phyloP scores from a whole-genome alignment of 768 basidiomycete species.

The Tylopilus intermedius region DNA sequence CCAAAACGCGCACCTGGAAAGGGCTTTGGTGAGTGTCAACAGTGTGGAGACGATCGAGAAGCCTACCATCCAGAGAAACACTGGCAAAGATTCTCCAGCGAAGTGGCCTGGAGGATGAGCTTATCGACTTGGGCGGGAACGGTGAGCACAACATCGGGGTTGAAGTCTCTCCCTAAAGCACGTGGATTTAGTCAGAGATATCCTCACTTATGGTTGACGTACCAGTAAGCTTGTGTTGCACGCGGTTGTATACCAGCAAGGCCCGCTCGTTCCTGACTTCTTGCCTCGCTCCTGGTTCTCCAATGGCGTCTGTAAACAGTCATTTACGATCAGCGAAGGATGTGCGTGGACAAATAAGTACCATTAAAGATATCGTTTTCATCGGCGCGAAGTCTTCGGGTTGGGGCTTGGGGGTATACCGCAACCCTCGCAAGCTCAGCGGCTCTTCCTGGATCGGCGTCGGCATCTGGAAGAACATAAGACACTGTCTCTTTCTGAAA shows the following conservation, averaged over 20 bases:
- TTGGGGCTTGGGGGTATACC: conserved; percentile 73
- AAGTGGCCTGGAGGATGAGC: conserved; percentile 88
- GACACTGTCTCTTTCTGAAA: not conserved
- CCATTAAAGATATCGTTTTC: conserved; percentile 94
- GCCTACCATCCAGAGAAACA: conserved; percentile 89
- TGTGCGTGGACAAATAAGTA: conserved; percentile 32
- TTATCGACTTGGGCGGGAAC: conserved; percentile 88
- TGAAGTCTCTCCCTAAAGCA: conserved; percentile 80
- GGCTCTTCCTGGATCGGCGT: conserved; percentile 48
- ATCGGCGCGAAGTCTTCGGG: conserved; percentile 80
- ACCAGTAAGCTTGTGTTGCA: conserved; percentile 94
- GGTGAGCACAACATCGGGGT: conserved; percentile 67
- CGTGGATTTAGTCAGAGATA: not conserved
- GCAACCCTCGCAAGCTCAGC: conserved; percentile 62
- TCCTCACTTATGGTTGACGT: conserved; percentile 12
- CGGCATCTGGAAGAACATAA: conserved; percentile 31
- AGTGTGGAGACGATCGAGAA: not conserved
- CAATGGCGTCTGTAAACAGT: conserved; percentile 35
- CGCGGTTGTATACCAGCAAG: conserved; percentile 87
- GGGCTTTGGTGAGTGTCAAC: conserved; percentile 1
- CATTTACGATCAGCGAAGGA: not conserved
- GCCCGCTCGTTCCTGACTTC: conserved; percentile 92
- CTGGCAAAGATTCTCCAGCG: conserved; percentile 92
- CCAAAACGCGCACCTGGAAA: conserved; percentile 70
- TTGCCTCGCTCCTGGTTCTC: conserved; percentile 56